Evolutionary conservation across 1,139 yeast species (phyloP), one percentile per base, ranked within the genome.

Genomic region (Candida buenavistaensis): DNA sequence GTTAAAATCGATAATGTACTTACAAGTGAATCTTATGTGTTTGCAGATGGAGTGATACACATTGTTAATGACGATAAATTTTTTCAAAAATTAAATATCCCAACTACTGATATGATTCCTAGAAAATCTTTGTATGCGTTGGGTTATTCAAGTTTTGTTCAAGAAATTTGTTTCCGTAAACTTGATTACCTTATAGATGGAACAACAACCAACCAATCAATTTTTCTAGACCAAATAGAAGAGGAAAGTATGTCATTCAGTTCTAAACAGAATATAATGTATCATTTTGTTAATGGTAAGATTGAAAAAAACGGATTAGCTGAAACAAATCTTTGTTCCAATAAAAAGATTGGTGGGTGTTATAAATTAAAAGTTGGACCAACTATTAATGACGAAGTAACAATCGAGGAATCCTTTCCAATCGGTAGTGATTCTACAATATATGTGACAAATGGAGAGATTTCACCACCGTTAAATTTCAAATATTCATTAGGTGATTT

Each of bases 91-190:
- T 46, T 66, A 9, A 52, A 48, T 4, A 45, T 63, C 3, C 49
- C 55, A 1, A 33, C 51, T 3, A 60, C 69, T 6, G 57, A 60
- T 0, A 77, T 86, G 59, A 79, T 80, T n/a, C 84, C 90, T 0
- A 71, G 83, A 44, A 88, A 83, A 52, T 78, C 85, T 35, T 62
- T 90, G 6, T 71, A 75, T 47, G 96, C 95, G 0, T 59, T 89
- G 39, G 80, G 79, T 40, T 81, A 79, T 33, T 68, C 82, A 2
- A 68, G 68, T 20, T 81, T 87, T 54, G 94, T 85, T 3, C 71
- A 75, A 14, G 96, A 88, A 50, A 51, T 88, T 14, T 64, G 76
- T 33, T 78, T 86, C 43, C 72, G 92, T 41, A 69, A 75, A n/a
- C 59, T 88, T 15, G 60, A 66, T 3, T 44, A 68, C 26, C 60